These are phyloP conservation scores for Parasitella parasitica DNA, from an alignment of 371 early-diverging fungal genomes.

Conservation along the genomic window DNA sequence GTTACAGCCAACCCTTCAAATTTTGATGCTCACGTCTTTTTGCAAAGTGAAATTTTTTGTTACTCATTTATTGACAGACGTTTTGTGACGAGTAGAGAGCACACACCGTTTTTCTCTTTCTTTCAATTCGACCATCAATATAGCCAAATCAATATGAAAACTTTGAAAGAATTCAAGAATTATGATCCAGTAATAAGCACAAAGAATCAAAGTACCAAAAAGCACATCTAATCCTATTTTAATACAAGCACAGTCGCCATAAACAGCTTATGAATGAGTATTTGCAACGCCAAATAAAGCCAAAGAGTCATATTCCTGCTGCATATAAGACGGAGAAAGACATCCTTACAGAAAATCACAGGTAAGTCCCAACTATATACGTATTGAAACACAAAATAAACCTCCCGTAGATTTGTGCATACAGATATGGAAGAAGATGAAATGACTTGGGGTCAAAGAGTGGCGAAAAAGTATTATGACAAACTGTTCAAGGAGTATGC, in stretches of 20 bases:
- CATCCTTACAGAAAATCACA: slow-evolving; percentile 39
- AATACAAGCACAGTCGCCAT: not conserved
- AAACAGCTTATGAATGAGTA: slow-evolving; percentile 1
- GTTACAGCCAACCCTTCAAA: no score
- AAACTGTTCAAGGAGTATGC: slow-evolving; percentile 85
- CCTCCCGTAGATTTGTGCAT: slow-evolving; percentile 24
- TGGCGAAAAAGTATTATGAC: slow-evolving; percentile 87
- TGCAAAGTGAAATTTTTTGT: no score
- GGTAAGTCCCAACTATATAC: not conserved
- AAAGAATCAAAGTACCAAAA: not conserved
- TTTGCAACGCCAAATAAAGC: not conserved
- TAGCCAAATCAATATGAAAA: not conserved
- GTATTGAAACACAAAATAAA: not conserved
- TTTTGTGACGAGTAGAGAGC: no score
- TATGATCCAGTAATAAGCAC: not conserved
- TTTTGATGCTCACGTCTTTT: no score
- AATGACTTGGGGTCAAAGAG: slow-evolving; percentile 72
- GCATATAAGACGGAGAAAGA: slow-evolving; percentile 66
- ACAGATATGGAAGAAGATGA: slow-evolving; percentile 39
- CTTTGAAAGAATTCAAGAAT: not conserved
- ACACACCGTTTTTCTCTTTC: no score
- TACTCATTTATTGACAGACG: no score
- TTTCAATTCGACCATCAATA: no score
- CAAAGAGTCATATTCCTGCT: slow-evolving; percentile 8
- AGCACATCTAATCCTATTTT: not conserved